Evolutionary conservation across 2,329 filamentous ascomycete genomes (phyloP).

Genomic region (Trichoderma atrobrunneum): DNA sequence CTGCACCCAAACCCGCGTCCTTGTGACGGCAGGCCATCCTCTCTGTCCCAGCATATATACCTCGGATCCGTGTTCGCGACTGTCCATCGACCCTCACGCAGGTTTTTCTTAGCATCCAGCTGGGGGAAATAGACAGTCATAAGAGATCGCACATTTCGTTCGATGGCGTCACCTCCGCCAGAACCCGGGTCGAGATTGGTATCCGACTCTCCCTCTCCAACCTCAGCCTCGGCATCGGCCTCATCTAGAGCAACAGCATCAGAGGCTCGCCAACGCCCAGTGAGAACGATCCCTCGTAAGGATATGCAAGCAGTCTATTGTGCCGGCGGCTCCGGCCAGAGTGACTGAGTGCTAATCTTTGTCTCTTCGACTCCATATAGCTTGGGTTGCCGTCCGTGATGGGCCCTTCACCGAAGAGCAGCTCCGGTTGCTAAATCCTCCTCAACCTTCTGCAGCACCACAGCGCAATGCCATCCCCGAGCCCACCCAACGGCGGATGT

Average conservation of each 20-base stretch:
- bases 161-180: conserved; percentile 17
- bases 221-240: conserved; percentile 13
- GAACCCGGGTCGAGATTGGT: conserved; percentile 19
- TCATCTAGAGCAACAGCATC: conserved; percentile 10
- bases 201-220: conserved; percentile 16
- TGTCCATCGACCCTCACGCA: neutral
- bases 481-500: conserved; percentile 42
- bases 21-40: neutral
- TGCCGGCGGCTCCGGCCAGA: neutral
- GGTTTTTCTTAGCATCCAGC: neutral
- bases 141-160: neutral
- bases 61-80: neutral
- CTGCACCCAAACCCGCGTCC: neutral
- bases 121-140: neutral
- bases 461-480: conserved; percentile 44
- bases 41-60: neutral
- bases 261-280: conserved; percentile 25
- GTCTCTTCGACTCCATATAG: conserved; percentile 28
- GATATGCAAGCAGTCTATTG: neutral
- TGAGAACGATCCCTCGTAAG: conserved; percentile 34
- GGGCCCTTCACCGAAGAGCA: conserved; percentile 36
- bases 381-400: conserved; percentile 51
- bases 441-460: conserved; percentile 37
- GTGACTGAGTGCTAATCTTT: neutral
- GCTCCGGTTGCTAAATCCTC: conserved; percentile 39